Base-by-base conservation (phyloP, 352 stramenopile species). In the Lagenidium sp. region DNA sequence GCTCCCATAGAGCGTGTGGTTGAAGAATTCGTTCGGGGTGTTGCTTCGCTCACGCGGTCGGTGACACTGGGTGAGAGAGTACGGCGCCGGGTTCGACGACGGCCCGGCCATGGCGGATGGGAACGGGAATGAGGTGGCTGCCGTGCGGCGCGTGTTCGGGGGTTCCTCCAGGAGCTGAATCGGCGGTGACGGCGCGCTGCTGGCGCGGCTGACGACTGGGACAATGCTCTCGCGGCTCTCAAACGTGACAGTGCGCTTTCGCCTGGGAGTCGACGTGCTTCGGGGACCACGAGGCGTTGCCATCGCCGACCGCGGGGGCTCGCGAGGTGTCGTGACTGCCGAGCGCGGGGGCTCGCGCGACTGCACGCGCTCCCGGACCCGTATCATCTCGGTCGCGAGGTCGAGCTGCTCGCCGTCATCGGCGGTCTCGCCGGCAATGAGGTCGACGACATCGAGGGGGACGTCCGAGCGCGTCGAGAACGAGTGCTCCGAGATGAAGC, bases 401-500 rank as follows among this genome's bases (percentile, higher is more conserved):
- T 63, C 44, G 13, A 51, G 24, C 12, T 23, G 41, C 18, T 50
- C 32, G 21, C 7, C 37, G 1, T 65, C 55, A 5, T 65, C 60
- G 6, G 52, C 26, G 22, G 50, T 53, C 41, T 69, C 53, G 29
- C 46, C 26, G n/a, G 50, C 53, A n/a, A 65, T 60, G 63, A 68
- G 80, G 36, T 74, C 66, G 28, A 81, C 65, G 31, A 56, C 39
- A 18, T 68, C 49, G 21, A 68, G 41, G 32, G 57, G 64, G 24
- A 68, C 38, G 29, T 71, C 49, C 19, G 46, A 54, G n/a, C 42
- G 55, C 18, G 28, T 50, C 15, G 56, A 65, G 53, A 87, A 87
- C 40, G 75, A 87, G 20, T 81, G 72, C 57, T 87, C 75, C 31
- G 75, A 87, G 57, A 87, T 87, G 54, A 87, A 87, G 55, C 69